A percentile compares a stretch with the other conserved stretches of the same genome.
Evolutionary conservation across 768 basidiomycete species (phyloP).

Genomic region (Tylopilus subfusipes): DNA sequence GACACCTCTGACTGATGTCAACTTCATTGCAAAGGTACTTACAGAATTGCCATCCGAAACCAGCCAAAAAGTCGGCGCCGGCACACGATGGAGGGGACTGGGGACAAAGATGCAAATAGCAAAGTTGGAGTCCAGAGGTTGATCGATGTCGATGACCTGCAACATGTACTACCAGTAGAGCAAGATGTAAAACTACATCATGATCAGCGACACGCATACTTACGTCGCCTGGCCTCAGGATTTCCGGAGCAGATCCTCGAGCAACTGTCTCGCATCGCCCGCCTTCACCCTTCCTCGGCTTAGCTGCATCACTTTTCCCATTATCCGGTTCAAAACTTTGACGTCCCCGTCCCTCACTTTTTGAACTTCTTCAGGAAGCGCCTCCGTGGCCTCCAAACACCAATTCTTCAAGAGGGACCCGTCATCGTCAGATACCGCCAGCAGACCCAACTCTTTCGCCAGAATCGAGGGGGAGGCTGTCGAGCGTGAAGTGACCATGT

Average conservation of each 20-base stretch:
- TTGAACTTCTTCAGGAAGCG: conserved; percentile 62
- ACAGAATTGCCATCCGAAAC: conserved; percentile 56
- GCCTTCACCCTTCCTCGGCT: conserved; percentile 81
- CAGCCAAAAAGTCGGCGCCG: conserved; percentile 60
- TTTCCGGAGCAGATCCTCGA: conserved; percentile 45
- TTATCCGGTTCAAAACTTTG: conserved; percentile 60
- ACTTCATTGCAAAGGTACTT: conserved; percentile 73
- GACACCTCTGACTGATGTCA: conserved; percentile 82
- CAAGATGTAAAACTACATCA: not conserved
- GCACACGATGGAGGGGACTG: conserved; percentile 84
- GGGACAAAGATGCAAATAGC: conserved; percentile 60
- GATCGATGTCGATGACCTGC: not conserved
- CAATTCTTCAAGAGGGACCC: conserved; percentile 45
- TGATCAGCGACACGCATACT: not conserved
- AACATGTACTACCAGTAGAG: not conserved
- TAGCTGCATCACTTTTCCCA: conserved; percentile 67
- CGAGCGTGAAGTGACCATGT: conserved; percentile 52
- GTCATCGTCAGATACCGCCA: conserved; percentile 36
- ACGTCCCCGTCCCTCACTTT: conserved; percentile 64
- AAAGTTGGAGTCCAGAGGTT: conserved; percentile 10
- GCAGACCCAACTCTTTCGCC: conserved; percentile 48
- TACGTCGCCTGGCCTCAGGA: not conserved
- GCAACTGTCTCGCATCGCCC: conserved; percentile 44
- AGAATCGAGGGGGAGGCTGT: conserved; percentile 40
- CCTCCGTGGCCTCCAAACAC: conserved; percentile 61